These are phyloP conservation scores for Xanthoconium purpureum DNA, from an alignment of 768 basidiomycete species.

Conservation along the genomic window DNA sequence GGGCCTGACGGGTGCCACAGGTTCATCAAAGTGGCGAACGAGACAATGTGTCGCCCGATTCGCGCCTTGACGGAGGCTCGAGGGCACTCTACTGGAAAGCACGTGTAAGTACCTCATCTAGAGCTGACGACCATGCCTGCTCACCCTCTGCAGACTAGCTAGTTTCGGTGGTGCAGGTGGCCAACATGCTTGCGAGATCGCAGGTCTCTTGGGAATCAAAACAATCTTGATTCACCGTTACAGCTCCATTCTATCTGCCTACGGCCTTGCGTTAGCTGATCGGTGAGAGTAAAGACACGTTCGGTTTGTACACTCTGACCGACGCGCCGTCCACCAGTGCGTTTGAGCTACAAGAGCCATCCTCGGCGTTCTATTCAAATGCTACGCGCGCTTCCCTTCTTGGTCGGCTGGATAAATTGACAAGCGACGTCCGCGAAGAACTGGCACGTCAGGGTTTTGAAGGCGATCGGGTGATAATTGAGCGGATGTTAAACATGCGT, in stretches of 20 bases:
- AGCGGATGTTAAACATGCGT: constrained; percentile 87
- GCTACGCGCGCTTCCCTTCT: constrained; percentile 54
- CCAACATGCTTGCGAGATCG: constrained; percentile 93
- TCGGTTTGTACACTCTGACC: neutral
- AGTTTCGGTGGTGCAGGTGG: constrained; percentile 90
- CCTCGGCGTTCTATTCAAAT: constrained; percentile 70
- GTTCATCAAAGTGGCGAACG: constrained; percentile 94
- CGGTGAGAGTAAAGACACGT: constrained; percentile 35
- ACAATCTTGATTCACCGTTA: constrained; percentile 87
- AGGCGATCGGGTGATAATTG: constrained; percentile 64
- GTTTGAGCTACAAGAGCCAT: constrained; percentile 86
- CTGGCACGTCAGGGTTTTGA: constrained; percentile 81
- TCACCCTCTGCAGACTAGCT: constrained; percentile 51
- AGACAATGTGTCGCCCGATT: constrained; percentile 94
- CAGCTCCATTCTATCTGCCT: constrained; percentile 90
- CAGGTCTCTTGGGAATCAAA: constrained; percentile 78
- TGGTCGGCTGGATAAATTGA: constrained; percentile 67
- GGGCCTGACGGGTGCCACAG: constrained; percentile 35
- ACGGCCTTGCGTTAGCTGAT: constrained; percentile 90
- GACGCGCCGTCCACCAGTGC: constrained; percentile 46
- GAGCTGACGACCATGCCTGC: neutral
- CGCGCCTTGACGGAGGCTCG: constrained; percentile 87
- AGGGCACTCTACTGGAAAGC: constrained; percentile 78
- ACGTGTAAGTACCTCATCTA: constrained; percentile 41
- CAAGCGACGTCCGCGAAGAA: constrained; percentile 57